These are phyloP conservation scores for Cytospora piceicola DNA, from an alignment of 2,329 filamentous ascomycete species.

Conservation along the genomic window DNA sequence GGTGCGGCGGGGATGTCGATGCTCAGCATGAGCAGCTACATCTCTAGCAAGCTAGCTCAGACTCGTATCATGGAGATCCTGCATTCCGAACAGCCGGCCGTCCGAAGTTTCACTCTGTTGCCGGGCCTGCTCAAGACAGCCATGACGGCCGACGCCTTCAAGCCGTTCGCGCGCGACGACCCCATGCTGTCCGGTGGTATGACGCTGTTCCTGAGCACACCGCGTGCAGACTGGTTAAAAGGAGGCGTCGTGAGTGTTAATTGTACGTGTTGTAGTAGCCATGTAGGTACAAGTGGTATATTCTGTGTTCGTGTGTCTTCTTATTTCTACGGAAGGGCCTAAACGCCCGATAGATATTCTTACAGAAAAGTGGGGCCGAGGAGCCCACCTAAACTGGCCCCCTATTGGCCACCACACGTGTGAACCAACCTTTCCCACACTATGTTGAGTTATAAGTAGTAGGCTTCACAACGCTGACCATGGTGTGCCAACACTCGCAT, in stretches of 20 bases:
- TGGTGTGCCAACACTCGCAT: not conserved
- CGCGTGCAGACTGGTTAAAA: slow-evolving; percentile 33
- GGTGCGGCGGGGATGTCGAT: slow-evolving; percentile 26
- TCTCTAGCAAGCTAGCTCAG: slow-evolving; percentile 32
- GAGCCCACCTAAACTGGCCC: no score
- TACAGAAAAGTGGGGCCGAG: no score
- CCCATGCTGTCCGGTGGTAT: slow-evolving; percentile 17
- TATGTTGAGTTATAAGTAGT: not conserved
- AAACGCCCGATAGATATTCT: no score
- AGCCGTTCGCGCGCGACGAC: slow-evolving; percentile 17
- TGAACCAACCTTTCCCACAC: not conserved
- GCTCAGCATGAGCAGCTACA: slow-evolving; percentile 30
- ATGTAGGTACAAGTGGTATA: no score
- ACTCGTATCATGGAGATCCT: slow-evolving; percentile 31
- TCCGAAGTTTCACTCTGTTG: slow-evolving; percentile 22
- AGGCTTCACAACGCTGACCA: no score
- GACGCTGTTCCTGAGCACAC: slow-evolving; percentile 23
- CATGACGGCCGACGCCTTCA: slow-evolving; percentile 22
- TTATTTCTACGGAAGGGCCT: no score
- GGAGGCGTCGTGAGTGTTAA: slow-evolving; percentile 34
- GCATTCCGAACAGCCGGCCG: slow-evolving; percentile 27
- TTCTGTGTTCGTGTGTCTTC: no score
- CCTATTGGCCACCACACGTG: no score
- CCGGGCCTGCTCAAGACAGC: slow-evolving; percentile 21
- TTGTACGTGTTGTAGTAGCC: no score